Evolutionary conservation across 2,329 filamentous ascomycete species (phyloP).

Genomic region (Fusarium redolens): DNA sequence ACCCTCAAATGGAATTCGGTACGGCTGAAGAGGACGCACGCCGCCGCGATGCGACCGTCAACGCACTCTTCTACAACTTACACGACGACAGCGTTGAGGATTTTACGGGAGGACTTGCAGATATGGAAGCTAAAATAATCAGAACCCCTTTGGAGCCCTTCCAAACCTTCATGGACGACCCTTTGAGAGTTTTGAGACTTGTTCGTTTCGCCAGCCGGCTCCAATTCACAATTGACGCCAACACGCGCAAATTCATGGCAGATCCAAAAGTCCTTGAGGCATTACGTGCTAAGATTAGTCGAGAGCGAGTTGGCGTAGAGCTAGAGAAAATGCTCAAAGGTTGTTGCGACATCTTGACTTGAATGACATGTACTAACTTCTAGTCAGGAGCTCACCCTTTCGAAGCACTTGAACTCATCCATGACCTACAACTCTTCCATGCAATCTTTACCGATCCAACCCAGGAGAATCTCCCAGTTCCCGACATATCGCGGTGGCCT

Average conservation of each 20-base stretch:
- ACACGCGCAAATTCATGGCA: constrained; percentile 79
- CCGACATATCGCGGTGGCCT: constrained; percentile 70
- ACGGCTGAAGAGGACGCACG: constrained; percentile 90
- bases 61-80: constrained; percentile 96
- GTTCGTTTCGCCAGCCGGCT: constrained; percentile 92
- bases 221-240: constrained; percentile 78
- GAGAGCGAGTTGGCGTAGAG: constrained; percentile 88
- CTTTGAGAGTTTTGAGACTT: constrained; percentile 84
- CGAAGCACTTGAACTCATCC: constrained; percentile 71
- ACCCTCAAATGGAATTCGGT: constrained; percentile 93
- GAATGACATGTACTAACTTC: neutral
- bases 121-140: constrained; percentile 79
- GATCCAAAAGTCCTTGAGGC: constrained; percentile 81
- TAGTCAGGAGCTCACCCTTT: constrained; percentile 66
- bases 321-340: constrained; percentile 91
- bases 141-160: constrained; percentile 87
- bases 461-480: constrained; percentile 61
- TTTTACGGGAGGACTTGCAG: constrained; percentile 80
- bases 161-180: constrained; percentile 95
- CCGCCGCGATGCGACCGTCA: constrained; percentile 91
- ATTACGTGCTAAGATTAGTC: constrained; percentile 88
- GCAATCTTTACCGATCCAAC: constrained; percentile 79
- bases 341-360: constrained; percentile 34
- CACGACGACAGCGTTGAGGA: constrained; percentile 85
- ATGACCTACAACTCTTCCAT: constrained; percentile 74